Evolutionary conservation across 371 early-diverging fungal species (phyloP), one percentile per base, ranked within the genome.

Genomic region (Mortierella sp.): DNA sequence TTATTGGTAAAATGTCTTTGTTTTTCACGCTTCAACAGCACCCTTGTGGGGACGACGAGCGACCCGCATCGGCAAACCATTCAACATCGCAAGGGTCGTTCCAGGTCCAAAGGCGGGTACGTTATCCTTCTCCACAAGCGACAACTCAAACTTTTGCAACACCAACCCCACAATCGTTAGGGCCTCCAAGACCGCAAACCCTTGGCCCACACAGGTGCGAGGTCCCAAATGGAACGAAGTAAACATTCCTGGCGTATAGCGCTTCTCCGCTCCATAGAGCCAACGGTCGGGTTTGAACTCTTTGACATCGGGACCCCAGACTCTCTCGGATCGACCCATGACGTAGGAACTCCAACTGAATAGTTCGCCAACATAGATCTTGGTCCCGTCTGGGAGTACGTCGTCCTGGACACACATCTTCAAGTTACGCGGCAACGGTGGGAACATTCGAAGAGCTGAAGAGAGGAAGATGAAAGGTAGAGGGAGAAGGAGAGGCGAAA

Each of bases 251-350:
- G 64, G 75, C 0, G 76, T 53, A 4, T n/a, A 8, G 9, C 8
- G 73, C 74, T 41, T 68, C 77, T 16, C 68, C 74, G 13, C 71
- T 71, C n/a, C 43, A n/a, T n/a, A 31, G 37, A 79, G 52, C 93
- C 93, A 94, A 64, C 94, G 85, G 61, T 91, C 91, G 13, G 94
- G 94, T 26, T 82, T 85, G 73, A 92, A 94, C 44, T 89, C 87
- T 44, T 71, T 80, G 5, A 90, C 91, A 61, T 93, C 92, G 3
- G 79, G 71, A 11, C 93, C 92, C 93, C 94, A 94, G 58, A 93
- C 64, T 11, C 64, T 68, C 43, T 86, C 86, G 14, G 72, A 74
- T 9, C 93, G 85, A 4, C 92, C 93, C 87, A 91, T 90, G 13
- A 79, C 77, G 37, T 88, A 93, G 0, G 88, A 71, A 24, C 70